Conservation (phyloP, 1,284 basidiomycete species). For the Jaminaea rosea region DNA sequence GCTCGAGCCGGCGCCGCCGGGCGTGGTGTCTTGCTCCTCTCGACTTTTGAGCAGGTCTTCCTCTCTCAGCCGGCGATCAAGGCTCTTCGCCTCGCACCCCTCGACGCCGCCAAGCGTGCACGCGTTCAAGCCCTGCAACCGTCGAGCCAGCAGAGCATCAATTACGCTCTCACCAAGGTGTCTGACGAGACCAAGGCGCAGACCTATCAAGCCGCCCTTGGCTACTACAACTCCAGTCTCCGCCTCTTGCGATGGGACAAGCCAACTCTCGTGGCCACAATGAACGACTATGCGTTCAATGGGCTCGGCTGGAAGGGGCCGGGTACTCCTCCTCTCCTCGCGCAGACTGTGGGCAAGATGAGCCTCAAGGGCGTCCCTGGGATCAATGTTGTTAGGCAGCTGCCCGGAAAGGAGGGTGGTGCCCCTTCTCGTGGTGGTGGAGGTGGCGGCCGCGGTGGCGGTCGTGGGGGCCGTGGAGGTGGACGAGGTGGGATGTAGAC, state of each 20-base stretch:
- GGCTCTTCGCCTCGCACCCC: conserved; percentile 43
- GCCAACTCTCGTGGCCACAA: conserved; percentile 50
- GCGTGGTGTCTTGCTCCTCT: conserved; percentile 57
- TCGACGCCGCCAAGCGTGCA: too few species aligned
- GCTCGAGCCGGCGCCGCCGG: conserved; percentile 53
- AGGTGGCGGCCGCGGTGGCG: background rate
- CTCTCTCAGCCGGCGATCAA: conserved; percentile 51
- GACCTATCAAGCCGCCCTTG: conserved; percentile 56
- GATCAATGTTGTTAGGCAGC: conserved; percentile 46
- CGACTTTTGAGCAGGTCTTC: conserved; percentile 56
- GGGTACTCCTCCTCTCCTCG: conserved; percentile 50
- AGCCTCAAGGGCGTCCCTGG: conserved; percentile 55
- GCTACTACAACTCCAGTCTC: conserved; percentile 55
- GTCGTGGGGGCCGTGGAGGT: background rate
- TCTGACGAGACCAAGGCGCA: conserved; percentile 51
- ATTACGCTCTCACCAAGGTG: conserved; percentile 10
- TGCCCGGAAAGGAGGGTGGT: conserved; percentile 7
- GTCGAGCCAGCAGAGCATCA: background rate
- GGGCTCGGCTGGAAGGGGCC: conserved; percentile 48
- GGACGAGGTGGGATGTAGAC: too few species aligned
- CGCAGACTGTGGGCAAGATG: conserved; percentile 59
- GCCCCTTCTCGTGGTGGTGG: background rate
- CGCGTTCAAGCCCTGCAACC: too few species aligned
- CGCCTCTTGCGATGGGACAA: conserved; percentile 51
- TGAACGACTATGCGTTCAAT: too few species aligned